Conservation (phyloP, 352 stramenopile species). For the Pythium brachiatum region DNA sequence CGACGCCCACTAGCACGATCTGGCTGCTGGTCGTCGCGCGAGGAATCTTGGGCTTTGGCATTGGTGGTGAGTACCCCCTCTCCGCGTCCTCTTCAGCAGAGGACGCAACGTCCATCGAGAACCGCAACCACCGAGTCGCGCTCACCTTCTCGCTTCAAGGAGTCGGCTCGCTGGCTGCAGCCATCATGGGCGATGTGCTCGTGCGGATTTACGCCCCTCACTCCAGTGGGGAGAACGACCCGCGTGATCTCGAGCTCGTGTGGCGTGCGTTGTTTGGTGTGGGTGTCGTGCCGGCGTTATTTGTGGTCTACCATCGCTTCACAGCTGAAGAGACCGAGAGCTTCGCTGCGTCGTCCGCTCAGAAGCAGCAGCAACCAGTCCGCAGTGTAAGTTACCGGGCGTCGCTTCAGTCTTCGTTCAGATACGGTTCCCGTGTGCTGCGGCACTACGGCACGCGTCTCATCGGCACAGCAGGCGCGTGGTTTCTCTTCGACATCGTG, state of each 20-base stretch:
- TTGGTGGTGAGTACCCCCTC: conserved; percentile 55
- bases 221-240: conserved; percentile 35
- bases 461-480: conserved; percentile 67
- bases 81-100: conserved; percentile 50
- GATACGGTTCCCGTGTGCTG: conserved; percentile 38
- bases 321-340: conserved; percentile 57
- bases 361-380: neutral
- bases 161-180: conserved; percentile 46
- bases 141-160: conserved; percentile 66
- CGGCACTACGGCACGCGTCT: conserved; percentile 49
- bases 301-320: conserved; percentile 71
- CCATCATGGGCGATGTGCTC: conserved; percentile 63
- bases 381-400: neutral
- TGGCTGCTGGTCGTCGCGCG: conserved; percentile 63
- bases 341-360: conserved; percentile 31
- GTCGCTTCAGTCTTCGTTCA: neutral
- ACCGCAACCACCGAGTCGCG: conserved; percentile 52
- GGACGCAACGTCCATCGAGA: conserved; percentile 39
- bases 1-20: conserved; percentile 35
- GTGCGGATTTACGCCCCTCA: conserved; percentile 44
- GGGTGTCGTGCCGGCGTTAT: conserved; percentile 47
- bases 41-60: conserved; percentile 61
- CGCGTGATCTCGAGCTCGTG: conserved; percentile 47
- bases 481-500: conserved; percentile 87
- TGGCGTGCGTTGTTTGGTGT: conserved; percentile 68